phyloP scores from a whole-genome alignment of 2,329 filamentous ascomycete genomes.

The Colletotrichum spaethianum region DNA sequence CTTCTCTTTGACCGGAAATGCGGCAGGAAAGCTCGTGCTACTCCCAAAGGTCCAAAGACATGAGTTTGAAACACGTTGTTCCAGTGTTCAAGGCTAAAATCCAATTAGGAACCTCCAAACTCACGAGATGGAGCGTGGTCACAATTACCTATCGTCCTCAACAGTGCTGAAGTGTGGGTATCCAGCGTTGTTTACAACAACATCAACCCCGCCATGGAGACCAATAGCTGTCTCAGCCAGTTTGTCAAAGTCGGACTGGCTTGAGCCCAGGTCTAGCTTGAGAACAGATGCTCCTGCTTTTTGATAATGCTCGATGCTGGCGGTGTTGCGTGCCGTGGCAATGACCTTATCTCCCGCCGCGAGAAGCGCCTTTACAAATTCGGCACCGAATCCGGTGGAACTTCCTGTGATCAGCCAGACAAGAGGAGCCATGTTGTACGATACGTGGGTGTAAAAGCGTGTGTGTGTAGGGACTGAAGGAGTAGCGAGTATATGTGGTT shows the following conservation, averaged over 20 bases:
- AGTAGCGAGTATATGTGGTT: background rate
- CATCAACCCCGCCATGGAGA: constrained; percentile 50
- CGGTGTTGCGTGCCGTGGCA: constrained; percentile 57
- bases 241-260: constrained; percentile 14
- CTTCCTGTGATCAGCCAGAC: constrained; percentile 60
- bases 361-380: constrained; percentile 54
- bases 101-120: background rate
- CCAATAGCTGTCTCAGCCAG: background rate
- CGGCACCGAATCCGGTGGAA: constrained; percentile 59
- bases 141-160: constrained; percentile 49
- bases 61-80: constrained; percentile 49
- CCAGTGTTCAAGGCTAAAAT: background rate
- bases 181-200: constrained; percentile 57
- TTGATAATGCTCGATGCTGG: constrained; percentile 52
- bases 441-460: background rate
- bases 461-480: background rate
- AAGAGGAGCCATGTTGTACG: constrained; percentile 11
- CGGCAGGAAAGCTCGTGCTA: constrained; percentile 52
- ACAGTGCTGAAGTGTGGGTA: constrained; percentile 48
- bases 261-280: constrained; percentile 4
- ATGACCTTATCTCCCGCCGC: constrained; percentile 57
- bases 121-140: background rate
- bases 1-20: constrained; percentile 47
- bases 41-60: constrained; percentile 54
- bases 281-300: constrained; percentile 7